phyloP scores from a whole-genome alignment of 345 rosid species.

The Ceriops zippeliana region DNA sequence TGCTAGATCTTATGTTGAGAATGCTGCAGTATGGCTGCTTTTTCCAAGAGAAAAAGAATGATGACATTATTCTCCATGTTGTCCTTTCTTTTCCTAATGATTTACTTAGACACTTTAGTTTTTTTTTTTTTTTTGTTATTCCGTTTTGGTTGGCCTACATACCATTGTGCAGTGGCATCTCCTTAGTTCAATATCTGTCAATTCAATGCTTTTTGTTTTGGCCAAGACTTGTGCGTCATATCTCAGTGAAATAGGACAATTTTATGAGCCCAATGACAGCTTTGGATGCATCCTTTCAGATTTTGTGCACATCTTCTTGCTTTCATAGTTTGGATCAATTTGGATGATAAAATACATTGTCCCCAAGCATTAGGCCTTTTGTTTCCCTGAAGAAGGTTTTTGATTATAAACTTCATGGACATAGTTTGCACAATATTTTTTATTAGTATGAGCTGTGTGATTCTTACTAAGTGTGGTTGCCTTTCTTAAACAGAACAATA shows the following conservation, averaged over 20 bases:
- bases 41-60: too few relatives aligned
- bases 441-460: conserved; percentile 2
- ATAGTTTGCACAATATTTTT: not conserved
- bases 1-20: not conserved
- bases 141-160: too few relatives aligned
- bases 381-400: not conserved
- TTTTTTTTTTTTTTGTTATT: too few relatives aligned
- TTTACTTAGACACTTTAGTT: too few relatives aligned
- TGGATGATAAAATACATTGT: not conserved
- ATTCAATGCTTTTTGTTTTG: too few relatives aligned
- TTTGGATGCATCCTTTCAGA: not conserved
- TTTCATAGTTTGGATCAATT: not conserved
- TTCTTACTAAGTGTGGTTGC: conserved; percentile 2
- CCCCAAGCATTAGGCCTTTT: not conserved
- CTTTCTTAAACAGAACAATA: not conserved
- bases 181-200: too few relatives aligned
- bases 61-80: too few relatives aligned
- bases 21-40: not conserved
- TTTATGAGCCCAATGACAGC: too few relatives aligned
- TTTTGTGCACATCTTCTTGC: not conserved
- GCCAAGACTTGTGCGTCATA: too few relatives aligned
- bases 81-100: too few relatives aligned
- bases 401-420: conserved; percentile 2
- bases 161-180: too few relatives aligned
- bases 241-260: too few relatives aligned